A percentile compares a stretch with the other conserved stretches of the same genome.
Conservation (phyloP, 176 grass and related monocot genomes). For the Aegilops longissima region DNA sequence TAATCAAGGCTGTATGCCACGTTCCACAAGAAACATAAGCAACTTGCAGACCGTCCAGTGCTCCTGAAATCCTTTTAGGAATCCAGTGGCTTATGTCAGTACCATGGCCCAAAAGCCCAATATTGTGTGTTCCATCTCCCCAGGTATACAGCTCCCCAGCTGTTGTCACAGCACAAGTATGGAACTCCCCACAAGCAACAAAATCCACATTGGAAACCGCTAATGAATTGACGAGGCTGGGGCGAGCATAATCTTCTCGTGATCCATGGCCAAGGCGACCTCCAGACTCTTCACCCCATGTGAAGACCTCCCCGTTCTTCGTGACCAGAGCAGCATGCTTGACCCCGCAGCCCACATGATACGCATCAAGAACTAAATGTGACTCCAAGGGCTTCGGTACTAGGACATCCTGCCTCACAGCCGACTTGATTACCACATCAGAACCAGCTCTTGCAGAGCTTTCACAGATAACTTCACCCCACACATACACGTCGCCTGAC, state of each 20-base stretch:
- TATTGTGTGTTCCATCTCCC: constrained; percentile 84
- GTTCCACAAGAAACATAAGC: constrained; percentile 87
- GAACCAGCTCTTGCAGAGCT: constrained; percentile 47
- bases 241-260: constrained; percentile 55
- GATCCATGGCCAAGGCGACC: constrained; percentile 90
- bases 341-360: constrained; percentile 81
- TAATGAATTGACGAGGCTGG: constrained; percentile 65
- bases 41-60: constrained; percentile 70
- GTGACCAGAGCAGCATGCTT: constrained; percentile 87
- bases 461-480: constrained; percentile 92
- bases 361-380: constrained; percentile 78
- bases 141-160: constrained; percentile 90
- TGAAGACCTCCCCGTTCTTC: constrained; percentile 88
- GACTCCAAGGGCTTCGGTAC: constrained; percentile 85
- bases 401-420: constrained; percentile 64
- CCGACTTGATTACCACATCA: constrained; percentile 39
- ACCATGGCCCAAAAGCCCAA: constrained; percentile 94
- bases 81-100: constrained; percentile 87
- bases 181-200: constrained; percentile 92
- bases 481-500: constrained; percentile 77
- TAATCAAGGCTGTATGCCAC: constrained; percentile 96
- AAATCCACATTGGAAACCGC: constrained; percentile 51
- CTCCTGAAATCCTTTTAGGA: constrained; percentile 91
- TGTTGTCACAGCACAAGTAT: constrained; percentile 84
- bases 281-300: constrained; percentile 94